Evolutionary conservation across 176 grass and related monocot species (phyloP).

Genomic region (Juncus effusus): DNA sequence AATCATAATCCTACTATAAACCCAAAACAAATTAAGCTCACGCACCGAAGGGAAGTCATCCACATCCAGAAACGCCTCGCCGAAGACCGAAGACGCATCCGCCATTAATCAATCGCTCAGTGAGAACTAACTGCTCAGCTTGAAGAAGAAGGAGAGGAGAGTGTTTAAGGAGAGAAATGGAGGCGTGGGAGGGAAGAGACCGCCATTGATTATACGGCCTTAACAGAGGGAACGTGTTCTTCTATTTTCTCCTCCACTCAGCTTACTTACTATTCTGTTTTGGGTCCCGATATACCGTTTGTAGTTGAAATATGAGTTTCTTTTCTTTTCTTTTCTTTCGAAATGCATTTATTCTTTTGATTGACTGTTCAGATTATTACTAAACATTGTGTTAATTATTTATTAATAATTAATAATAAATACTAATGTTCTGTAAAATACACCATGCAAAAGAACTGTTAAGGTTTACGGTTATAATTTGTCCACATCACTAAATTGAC

Average conservation of each 20-base stretch:
- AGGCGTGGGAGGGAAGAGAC: slow-evolving; percentile 15
- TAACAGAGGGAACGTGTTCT: slow-evolving; percentile 34
- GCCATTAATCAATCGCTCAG: not conserved
- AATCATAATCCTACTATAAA: not conserved
- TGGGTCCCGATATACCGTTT: not conserved
- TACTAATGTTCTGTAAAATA: not conserved
- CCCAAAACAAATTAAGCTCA: not conserved
- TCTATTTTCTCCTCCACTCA: slow-evolving; percentile 29
- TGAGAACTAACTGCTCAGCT: no score
- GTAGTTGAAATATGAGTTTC: not conserved
- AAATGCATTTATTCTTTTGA: no score
- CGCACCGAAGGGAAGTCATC: slow-evolving; percentile 76
- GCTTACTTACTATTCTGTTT: not conserved
- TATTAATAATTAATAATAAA: not conserved
- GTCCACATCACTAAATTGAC: not conserved
- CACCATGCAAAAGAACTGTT: not conserved
- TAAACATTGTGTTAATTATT: not conserved
- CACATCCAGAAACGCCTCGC: slow-evolving; percentile 40
- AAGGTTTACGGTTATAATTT: slow-evolving; percentile 2
- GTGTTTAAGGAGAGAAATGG: slow-evolving; percentile 11
- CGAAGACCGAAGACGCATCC: slow-evolving; percentile 18
- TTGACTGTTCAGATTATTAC: no score
- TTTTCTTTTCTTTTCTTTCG: not conserved
- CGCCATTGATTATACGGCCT: slow-evolving; percentile 33
- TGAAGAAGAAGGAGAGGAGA: not conserved